Base-by-base conservation (phyloP, 805 yeast species). In the Metschnikowia amazonensis region DNA sequence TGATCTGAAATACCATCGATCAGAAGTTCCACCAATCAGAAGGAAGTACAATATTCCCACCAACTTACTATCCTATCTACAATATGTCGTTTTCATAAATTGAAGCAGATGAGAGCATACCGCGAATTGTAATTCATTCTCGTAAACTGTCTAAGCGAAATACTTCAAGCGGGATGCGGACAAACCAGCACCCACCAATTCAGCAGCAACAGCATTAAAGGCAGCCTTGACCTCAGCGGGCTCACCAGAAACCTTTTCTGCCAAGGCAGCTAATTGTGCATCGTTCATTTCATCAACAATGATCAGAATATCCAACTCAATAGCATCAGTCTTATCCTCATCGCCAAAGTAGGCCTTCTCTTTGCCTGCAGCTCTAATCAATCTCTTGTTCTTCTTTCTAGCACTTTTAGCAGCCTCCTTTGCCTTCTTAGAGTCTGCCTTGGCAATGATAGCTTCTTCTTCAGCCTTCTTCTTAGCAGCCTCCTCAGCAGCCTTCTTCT, bases 371-470 rank as follows among this genome's bases (percentile, higher is more conserved):
- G 71, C 69, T 80, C 98, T 88, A 55, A 94, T 69, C 34, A 82
- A 69, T 76, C 96, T 84, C 84, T 87, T 88, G 75, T 87, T 86
- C 86, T 94, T 94, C 95, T 94, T 94, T 79, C 89, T 90, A 44
- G 97, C 97, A 58, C 86, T 88, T 79, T 94, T 96, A 66, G 95
- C 96, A 58, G 92, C 85, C 77, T 92, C 95, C 79, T 92, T 92
- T 60, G 89, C 84, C 67, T 83, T 81, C 67, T 83, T 88, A 62
- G 84, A 76, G 51, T 77, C 79, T 46, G 74, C 79, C 64, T 80
- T 81, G 24, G 80, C 75, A 23, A 35, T 9, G 7, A 35, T 23
- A 51, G 82, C 80, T 24, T 79, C 81, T 50, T 80, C 85, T 48
- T 79, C 90, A 42, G 82, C 95, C 51, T 85, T 94, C 63, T 80